Conservation (phyloP, 495 filamentous ascomycete genomes). For the Evansstolkia leycettana region DNA sequence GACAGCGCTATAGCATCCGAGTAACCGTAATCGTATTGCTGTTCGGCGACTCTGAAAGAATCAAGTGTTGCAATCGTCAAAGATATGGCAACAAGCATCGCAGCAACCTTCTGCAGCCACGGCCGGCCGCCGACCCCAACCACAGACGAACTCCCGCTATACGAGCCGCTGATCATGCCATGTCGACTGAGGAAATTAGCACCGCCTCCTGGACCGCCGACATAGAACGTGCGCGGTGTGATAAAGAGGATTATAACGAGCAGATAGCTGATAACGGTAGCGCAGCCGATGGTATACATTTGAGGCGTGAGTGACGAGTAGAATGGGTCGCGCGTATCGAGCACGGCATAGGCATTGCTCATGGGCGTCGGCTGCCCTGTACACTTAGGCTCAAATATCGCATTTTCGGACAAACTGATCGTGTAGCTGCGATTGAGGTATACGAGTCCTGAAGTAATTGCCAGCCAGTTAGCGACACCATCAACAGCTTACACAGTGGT, state of each 20-base stretch:
- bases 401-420: conserved; percentile 49
- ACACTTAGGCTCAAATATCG: conserved; percentile 51
- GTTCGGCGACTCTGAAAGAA: conserved; percentile 70
- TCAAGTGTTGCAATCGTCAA: conserved; percentile 86
- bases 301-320: conserved; percentile 86
- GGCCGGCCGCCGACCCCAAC: conserved; percentile 84
- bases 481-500: no score
- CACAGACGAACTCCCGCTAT: conserved; percentile 51
- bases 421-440: conserved; percentile 42
- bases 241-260: conserved; percentile 91
- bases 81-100: conserved; percentile 79
- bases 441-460: conserved; percentile 36
- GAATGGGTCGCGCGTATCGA: conserved; percentile 70
- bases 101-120: conserved; percentile 92
- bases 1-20: conserved; percentile 65
- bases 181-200: conserved; percentile 68
- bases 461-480: no score
- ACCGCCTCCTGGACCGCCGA: conserved; percentile 54
- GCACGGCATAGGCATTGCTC: conserved; percentile 24
- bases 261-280: conserved; percentile 85
- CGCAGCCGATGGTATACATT: conserved; percentile 80
- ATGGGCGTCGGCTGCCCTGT: conserved; percentile 24
- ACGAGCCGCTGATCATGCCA: conserved; percentile 71
- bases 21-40: conserved; percentile 61
- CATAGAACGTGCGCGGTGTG: conserved; percentile 77